phyloP scores from a whole-genome alignment of 139 green algal species.

The Chlamydomonas incerta region DNA sequence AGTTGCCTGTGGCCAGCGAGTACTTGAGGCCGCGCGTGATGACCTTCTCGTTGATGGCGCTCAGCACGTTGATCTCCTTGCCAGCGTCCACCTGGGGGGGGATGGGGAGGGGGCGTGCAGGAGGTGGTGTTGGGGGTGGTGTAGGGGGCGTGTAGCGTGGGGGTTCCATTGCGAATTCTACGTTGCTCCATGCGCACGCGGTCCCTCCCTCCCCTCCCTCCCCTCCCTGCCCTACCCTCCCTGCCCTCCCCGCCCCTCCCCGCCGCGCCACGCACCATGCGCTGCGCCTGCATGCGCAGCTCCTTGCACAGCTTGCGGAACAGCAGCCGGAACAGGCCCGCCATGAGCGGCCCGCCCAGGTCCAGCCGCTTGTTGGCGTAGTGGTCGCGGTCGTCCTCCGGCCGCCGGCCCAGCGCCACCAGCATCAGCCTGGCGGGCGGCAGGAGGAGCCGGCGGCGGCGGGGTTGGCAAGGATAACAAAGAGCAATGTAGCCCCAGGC shows the following conservation, averaged over 20 bases:
- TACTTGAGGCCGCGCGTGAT: conserved; percentile 96
- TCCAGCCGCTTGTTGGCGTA: conserved; percentile 99
- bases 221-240: neutral
- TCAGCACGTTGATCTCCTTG: conserved; percentile 83
- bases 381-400: conserved; percentile 96
- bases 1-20: conserved; percentile 98
- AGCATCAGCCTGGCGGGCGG: conserved; percentile 79
- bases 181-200: too few relatives aligned
- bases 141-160: too few relatives aligned
- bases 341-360: conserved; percentile 88
- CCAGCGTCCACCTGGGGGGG: conserved; percentile 29
- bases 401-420: conserved; percentile 71
- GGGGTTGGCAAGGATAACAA: too few relatives aligned
- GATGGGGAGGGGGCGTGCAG: neutral
- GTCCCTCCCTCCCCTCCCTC: neutral
- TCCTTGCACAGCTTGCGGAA: conserved; percentile 98
- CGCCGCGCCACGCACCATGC: conserved; percentile 9
- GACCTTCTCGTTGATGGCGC: conserved; percentile 91
- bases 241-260: neutral
- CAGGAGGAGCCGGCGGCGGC: too few relatives aligned
- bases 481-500: too few relatives aligned
- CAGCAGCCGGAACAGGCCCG: conserved; percentile 88
- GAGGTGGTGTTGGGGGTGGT: too few relatives aligned
- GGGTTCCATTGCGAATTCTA: too few relatives aligned
- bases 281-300: conserved; percentile 84